Evolutionary conservation across 2,329 filamentous ascomycete genomes (phyloP), one percentile per base, ranked within the genome.

Genomic region (Xylariaceae sp.): DNA sequence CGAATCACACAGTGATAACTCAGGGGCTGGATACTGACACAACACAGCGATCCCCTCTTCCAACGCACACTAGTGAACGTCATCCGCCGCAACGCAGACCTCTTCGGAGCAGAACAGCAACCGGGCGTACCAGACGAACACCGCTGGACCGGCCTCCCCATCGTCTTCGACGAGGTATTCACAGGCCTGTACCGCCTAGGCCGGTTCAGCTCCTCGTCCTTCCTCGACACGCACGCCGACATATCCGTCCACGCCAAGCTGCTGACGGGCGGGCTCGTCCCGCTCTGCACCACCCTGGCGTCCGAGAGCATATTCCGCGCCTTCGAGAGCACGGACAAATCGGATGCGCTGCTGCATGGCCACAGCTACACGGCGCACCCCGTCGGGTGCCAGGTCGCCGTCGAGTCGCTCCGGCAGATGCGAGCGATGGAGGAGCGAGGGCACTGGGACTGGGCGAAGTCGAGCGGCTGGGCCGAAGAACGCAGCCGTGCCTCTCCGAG

Each of bases 351-450:
- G 5, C 73, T 95, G 3, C 90, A 95, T 60, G 90, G 90, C 0
- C 90, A 95, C 66, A 93, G 88, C 67, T 95, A 95, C 70, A 95
- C 90, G 0, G 90, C 90, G 0, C 89, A 95, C 67, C 80, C 90
- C 0, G 80, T 94, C 1, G 90, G 90, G 0, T 95, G 89, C 61
- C 82, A 87, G 42, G 88, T 95, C 0, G 90, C 87, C 0, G 75
- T 87, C n/a, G 81, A 83, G 46, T 85, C 83, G 1, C 66, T 95
- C 9, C 66, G 70, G 9, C 75, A 76, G 38, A 81, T 93, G 77
- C 67, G 74, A 42, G 63, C 70, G 1, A 80, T 90, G 74, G 82
- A 88, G 3, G 60, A 61, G 1, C 62, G 66, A 0, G 81, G 80
- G 0, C 70, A 71, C 0, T 90, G 87, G 87, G 68, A 78, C 53